Base-by-base conservation (phyloP, 202 grass and related monocot genomes). In the Panicum hallii region DNA sequence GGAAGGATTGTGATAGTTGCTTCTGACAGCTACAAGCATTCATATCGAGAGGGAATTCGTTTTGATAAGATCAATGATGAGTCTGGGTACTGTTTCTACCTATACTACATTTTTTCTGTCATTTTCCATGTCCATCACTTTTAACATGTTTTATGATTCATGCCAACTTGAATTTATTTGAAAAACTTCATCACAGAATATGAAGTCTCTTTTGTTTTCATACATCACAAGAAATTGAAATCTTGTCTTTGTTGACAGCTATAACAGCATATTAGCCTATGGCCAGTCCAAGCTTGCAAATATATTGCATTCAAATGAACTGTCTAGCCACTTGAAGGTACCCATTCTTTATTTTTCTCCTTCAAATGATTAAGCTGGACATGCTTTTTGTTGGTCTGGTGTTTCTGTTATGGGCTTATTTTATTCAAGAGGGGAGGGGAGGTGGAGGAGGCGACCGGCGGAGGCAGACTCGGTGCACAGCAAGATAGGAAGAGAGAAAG, bases 281-380 rank as follows among this genome's bases (percentile, higher is more conserved):
- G 89, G 89, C 11, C 89, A 90, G 20, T 87, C 84, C 30, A 90
- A 90, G 58, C 67, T 90, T 61, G 84, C 89, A 32, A 90, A 90
- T 26, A 87, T 90, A 79, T 69, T 90, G 79, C 88, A 83, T 65
- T 57, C 50, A 16, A 64, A 62, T 32, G 80, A 87, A 75, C 40
- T 87, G 26, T 83, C 80, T 28, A 79, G 7, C 9, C 22, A 20
- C 22, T 69, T 90, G 11, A 80, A 83, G 80, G 84, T 91, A 82
- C 6, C 3, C 1, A n/a, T 6, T 83, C 12, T 13, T 38, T 66
- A 26, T 83, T 62, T 30, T 15, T 5, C 12, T 40, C 8, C n/a
- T 36, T 19, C 10, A 65, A 57, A 36, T 43, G 20, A 9, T 68
- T 20, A 14, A 26, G 42, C 36, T 71, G n/a, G 4, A 15, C 17